Conservation (phyloP, 306 rosid species). For the Elaeagnus macrophylla region DNA sequence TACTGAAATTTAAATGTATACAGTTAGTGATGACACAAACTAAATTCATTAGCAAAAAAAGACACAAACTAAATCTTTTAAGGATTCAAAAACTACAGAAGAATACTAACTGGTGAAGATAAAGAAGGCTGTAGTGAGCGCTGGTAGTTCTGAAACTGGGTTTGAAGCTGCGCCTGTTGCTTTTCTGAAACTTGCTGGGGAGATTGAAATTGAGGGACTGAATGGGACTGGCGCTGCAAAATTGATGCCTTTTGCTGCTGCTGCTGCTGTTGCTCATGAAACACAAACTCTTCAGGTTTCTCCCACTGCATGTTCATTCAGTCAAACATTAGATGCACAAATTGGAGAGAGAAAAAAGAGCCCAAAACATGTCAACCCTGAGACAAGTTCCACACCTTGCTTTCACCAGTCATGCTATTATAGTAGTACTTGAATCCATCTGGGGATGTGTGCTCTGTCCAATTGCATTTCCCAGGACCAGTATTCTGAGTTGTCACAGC, state of each 20-base stretch:
- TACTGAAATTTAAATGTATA: constrained; percentile 35
- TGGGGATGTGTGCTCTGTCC: constrained; percentile 95
- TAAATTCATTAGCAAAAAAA: neutral
- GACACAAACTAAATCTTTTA: neutral
- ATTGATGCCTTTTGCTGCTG: constrained; percentile 51
- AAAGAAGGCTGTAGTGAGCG: constrained; percentile 48
- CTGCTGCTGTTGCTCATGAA: constrained; percentile 51
- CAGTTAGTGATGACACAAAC: constrained; percentile 16
- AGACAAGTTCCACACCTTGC: constrained; percentile 50
- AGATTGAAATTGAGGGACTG: constrained; percentile 42
- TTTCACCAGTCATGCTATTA: constrained; percentile 67
- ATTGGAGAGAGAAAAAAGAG: constrained; percentile 1
- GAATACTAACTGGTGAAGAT: constrained; percentile 40
- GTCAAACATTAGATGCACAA: constrained; percentile 14
- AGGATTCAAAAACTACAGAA: constrained; percentile 2
- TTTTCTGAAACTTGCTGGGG: constrained; percentile 47
- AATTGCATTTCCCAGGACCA: constrained; percentile 46
- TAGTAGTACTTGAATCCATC: constrained; percentile 55
- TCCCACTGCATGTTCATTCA: constrained; percentile 65
- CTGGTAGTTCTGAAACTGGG: constrained; percentile 45
- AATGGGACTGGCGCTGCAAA: constrained; percentile 47
- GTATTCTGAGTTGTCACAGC: constrained; percentile 30
- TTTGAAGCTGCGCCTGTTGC: constrained; percentile 38
- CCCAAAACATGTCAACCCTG: constrained; percentile 12
- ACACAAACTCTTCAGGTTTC: constrained; percentile 70